These are phyloP conservation scores for Mimosa bimucronata DNA, from an alignment of 306 rosid species.

Conservation along the genomic window DNA sequence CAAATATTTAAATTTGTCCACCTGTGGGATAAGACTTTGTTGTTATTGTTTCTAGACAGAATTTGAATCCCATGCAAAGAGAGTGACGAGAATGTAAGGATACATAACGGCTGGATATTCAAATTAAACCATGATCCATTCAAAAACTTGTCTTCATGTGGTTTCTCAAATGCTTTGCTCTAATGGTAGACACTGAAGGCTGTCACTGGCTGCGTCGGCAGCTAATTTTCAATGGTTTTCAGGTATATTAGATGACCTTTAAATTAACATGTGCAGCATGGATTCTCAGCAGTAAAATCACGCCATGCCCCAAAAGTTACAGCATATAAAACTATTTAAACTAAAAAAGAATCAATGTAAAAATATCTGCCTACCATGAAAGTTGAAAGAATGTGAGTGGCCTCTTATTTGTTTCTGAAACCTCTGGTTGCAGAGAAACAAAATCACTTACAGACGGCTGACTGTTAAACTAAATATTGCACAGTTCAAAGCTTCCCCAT, in stretches of 20 bases:
- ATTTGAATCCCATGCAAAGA: too few relatives aligned
- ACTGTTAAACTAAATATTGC: constrained; percentile 27
- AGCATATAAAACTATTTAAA: background rate
- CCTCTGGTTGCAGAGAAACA: constrained; percentile 26
- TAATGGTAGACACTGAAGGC: background rate
- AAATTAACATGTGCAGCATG: background rate
- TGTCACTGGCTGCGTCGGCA: background rate
- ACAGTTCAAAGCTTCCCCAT: background rate
- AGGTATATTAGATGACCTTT: background rate
- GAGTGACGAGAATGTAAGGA: too few relatives aligned
- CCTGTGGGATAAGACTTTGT: too few relatives aligned
- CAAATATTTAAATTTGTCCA: too few relatives aligned
- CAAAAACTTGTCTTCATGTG: background rate
- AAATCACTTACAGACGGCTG: constrained; percentile 30
- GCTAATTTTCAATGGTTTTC: background rate
- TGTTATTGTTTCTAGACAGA: too few relatives aligned
- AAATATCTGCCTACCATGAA: constrained; percentile 6
- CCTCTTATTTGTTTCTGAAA: constrained; percentile 38
- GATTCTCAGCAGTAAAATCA: background rate
- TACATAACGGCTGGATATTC: too few relatives aligned
- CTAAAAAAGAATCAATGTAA: background rate
- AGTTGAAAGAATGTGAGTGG: constrained; percentile 14
- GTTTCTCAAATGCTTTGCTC: background rate
- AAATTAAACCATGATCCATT: background rate
- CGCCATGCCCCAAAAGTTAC: background rate